These are phyloP conservation scores for Zygosaccharomyces lentus DNA, from an alignment of 805 yeast genomes.

Conservation along the genomic window DNA sequence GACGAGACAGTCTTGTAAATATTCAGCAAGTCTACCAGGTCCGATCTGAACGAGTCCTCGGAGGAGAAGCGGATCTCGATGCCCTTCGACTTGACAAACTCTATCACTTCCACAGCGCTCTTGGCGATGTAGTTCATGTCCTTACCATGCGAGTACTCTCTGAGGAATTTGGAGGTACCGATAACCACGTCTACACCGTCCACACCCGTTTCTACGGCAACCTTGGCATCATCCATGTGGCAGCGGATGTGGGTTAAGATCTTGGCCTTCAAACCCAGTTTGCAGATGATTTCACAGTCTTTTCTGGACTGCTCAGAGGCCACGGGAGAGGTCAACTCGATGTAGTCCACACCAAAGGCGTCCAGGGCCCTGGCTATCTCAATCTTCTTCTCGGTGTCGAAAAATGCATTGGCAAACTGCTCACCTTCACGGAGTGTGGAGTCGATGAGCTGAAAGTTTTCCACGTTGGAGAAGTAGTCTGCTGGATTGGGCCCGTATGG, in stretches of 20 bases:
- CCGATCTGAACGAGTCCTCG: constrained; percentile 96
- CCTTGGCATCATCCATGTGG: constrained; percentile 97
- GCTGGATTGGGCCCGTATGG: constrained; percentile 97
- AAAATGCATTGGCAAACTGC: constrained; percentile 97
- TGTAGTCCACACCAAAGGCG: constrained; percentile 97
- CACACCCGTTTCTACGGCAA: constrained; percentile 97
- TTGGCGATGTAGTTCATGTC: constrained; percentile 98
- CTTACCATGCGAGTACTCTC: constrained; percentile 95
- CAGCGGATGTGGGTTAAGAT: constrained; percentile 95
- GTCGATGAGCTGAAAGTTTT: constrained; percentile 86
- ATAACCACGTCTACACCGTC: constrained; percentile 99
- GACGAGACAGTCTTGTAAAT: constrained; percentile 95
- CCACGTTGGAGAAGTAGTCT: constrained; percentile 85
- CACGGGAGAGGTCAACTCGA: constrained; percentile 95
- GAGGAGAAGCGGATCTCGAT: constrained; percentile 95
- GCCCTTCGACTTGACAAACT: constrained; percentile 93
- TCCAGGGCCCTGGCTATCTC: constrained; percentile 96
- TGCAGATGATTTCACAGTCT: constrained; percentile 98
- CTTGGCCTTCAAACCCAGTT: constrained; percentile 92
- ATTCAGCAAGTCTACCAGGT: constrained; percentile 89
- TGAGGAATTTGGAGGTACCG: constrained; percentile 92
- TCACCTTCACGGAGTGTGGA: constrained; percentile 97
- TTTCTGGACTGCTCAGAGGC: constrained; percentile 89
- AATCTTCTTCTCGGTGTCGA: constrained; percentile 88
- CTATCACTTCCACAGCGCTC: constrained; percentile 93